These are phyloP conservation scores for Schizosaccharomyces octosporus DNA, from an alignment of 805 yeast genomes.

Conservation along the genomic window DNA sequence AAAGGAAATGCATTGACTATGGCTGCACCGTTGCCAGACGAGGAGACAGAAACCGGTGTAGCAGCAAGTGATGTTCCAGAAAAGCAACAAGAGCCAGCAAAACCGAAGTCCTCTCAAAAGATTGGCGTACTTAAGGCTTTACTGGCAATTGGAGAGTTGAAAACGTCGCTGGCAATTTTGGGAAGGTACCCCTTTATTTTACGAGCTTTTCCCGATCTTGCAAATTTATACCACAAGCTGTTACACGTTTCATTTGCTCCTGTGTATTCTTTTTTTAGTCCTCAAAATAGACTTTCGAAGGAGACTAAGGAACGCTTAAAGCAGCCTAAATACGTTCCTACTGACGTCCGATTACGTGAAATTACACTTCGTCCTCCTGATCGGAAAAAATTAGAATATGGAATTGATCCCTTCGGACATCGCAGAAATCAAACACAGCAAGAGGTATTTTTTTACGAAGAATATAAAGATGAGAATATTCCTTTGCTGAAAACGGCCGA, in stretches of 20 bases:
- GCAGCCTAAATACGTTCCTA: neutral
- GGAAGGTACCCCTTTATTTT: slow-evolving; percentile 38
- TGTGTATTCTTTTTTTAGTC: slow-evolving; percentile 13
- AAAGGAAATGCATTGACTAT: slow-evolving; percentile 59
- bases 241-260: slow-evolving; percentile 27
- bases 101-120: slow-evolving; percentile 14
- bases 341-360: neutral
- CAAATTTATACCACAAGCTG: slow-evolving; percentile 24
- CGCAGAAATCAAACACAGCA: neutral
- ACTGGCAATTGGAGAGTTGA: slow-evolving; percentile 16
- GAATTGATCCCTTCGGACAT: slow-evolving; percentile 1
- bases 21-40: slow-evolving; percentile 61
- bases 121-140: slow-evolving; percentile 26
- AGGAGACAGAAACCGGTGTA: slow-evolving; percentile 9
- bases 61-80: neutral
- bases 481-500: neutral
- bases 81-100: neutral
- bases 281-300: neutral
- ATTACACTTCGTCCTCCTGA: neutral
- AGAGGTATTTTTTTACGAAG: neutral
- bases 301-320: neutral
- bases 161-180: slow-evolving; percentile 36
- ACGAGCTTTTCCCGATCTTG: slow-evolving; percentile 25
- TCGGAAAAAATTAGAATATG: neutral
- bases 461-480: neutral